phyloP scores from a whole-genome alignment of 1,284 basidiomycete species.

The Irpex sp. region DNA sequence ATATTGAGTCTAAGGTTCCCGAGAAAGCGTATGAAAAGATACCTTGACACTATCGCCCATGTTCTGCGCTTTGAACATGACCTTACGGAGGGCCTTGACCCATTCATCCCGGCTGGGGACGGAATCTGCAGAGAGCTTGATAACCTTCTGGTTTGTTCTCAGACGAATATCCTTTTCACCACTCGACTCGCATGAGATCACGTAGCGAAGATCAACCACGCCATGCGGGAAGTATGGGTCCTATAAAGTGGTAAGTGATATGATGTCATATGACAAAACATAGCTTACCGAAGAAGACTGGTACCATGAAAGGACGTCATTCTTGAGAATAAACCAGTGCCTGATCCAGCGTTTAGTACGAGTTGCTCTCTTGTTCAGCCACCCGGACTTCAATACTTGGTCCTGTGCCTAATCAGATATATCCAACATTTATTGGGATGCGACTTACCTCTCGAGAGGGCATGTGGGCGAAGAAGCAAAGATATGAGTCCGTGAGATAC shows the following conservation, averaged over 20 bases:
- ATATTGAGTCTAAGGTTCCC: background rate
- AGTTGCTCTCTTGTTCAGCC: conserved; percentile 79
- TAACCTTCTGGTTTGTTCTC: conserved; percentile 75
- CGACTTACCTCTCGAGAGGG: conserved; percentile 73
- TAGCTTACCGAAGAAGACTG: conserved; percentile 79
- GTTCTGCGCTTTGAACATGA: conserved; percentile 94
- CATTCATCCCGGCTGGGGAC: conserved; percentile 83
- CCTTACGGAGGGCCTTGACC: conserved; percentile 89
- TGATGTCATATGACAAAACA: conserved; percentile 8
- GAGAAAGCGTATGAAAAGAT: conserved; percentile 12
- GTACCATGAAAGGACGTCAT: conserved; percentile 93
- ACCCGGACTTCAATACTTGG: conserved; percentile 84
- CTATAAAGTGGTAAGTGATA: conserved; percentile 32
- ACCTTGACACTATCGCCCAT: conserved; percentile 94
- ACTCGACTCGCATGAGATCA: conserved; percentile 79
- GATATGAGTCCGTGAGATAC: conserved; percentile 88
- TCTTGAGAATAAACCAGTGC: conserved; percentile 93
- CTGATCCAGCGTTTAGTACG: conserved; percentile 87
- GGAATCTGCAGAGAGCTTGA: conserved; percentile 77
- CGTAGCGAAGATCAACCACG: conserved; percentile 91
- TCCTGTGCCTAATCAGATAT: conserved; percentile 45
- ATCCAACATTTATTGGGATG: background rate
- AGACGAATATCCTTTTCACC: conserved; percentile 76
- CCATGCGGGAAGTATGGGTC: conserved; percentile 98
- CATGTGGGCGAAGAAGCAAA: conserved; percentile 98